A percentile compares a stretch with the other conserved stretches of the same genome.
phyloP scores from a whole-genome alignment of 1,284 basidiomycete species.

The Sanguinoderma infundibulare region DNA sequence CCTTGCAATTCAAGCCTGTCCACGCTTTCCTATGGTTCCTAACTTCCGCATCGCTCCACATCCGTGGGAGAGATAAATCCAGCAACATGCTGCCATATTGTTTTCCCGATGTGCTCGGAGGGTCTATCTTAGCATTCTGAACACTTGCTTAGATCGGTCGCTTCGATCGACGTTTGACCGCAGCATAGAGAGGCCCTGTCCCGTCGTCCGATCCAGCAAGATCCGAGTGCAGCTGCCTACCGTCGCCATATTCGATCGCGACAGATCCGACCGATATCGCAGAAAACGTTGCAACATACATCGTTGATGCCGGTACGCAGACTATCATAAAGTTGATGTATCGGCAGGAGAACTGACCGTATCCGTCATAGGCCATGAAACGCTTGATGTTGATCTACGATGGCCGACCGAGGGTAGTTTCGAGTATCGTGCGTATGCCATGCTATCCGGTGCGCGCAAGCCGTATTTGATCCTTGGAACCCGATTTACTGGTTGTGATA shows the following conservation, averaged over 20 bases:
- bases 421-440: constrained; percentile 55
- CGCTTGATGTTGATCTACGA: constrained; percentile 56
- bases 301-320: constrained; percentile 50
- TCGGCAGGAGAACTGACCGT: neutral
- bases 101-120: constrained; percentile 13
- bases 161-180: constrained; percentile 75
- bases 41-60: too few species aligned
- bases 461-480: constrained; percentile 2
- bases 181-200: constrained; percentile 62
- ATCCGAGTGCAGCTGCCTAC: constrained; percentile 54
- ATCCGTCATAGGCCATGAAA: constrained; percentile 22
- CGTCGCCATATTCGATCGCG: constrained; percentile 44
- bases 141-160: constrained; percentile 68
- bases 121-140: constrained; percentile 4
- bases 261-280: constrained; percentile 51
- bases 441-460: too few species aligned
- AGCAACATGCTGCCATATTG: too few species aligned
- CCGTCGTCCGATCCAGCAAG: constrained; percentile 58
- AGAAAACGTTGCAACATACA: constrained; percentile 47
- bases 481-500: constrained; percentile 23
- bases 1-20: neutral
- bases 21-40: too few species aligned
- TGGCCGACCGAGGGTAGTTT: constrained; percentile 62
- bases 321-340: neutral
- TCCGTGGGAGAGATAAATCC: too few species aligned